Evolutionary conservation across 2,329 filamentous ascomycete genomes (phyloP).

Genomic region (Paraphaeosphaeria minitans): DNA sequence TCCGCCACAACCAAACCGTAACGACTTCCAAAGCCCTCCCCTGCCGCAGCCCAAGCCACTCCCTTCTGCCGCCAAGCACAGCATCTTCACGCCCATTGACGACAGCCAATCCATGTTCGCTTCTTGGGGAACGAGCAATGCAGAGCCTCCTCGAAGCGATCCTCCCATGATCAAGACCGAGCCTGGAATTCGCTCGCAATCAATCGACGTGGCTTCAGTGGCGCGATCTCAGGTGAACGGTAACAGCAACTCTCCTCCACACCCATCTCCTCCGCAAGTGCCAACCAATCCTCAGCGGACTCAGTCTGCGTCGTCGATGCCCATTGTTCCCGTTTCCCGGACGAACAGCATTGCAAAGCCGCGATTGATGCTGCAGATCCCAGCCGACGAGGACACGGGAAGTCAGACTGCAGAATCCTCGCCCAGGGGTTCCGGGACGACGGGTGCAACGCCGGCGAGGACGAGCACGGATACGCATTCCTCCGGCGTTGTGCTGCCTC

Average conservation of each 20-base stretch:
- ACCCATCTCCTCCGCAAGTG: slow-evolving; percentile 48
- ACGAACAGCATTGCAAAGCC: slow-evolving; percentile 74
- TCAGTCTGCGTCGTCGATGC: slow-evolving; percentile 65
- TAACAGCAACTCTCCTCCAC: slow-evolving; percentile 60
- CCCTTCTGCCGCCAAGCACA: slow-evolving; percentile 71
- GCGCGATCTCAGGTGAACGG: slow-evolving; percentile 48
- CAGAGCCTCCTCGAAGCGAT: slow-evolving; percentile 53
- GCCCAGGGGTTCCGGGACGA: slow-evolving; percentile 65
- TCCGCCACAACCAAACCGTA: slow-evolving; percentile 58
- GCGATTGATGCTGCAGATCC: slow-evolving; percentile 90
- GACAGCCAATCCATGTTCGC: slow-evolving; percentile 87
- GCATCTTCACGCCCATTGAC: slow-evolving; percentile 97
- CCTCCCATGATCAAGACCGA: slow-evolving; percentile 49
- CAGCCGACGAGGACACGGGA: slow-evolving; percentile 84
- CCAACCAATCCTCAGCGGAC: slow-evolving; percentile 53
- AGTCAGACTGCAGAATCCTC: slow-evolving; percentile 74
- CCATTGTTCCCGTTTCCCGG: slow-evolving; percentile 70
- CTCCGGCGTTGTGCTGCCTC: slow-evolving; percentile 80
- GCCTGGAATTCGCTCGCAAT: slow-evolving; percentile 62
- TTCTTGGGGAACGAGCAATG: slow-evolving; percentile 67
- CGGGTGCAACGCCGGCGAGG: slow-evolving; percentile 62
- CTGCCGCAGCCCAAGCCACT: slow-evolving; percentile 69
- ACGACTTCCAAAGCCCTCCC: slow-evolving; percentile 59
- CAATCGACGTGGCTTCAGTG: slow-evolving; percentile 66
- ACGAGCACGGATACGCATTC: slow-evolving; percentile 61